Conservation (phyloP, 345 rosid genomes). For the Rhodomyrtus tomentosa region DNA sequence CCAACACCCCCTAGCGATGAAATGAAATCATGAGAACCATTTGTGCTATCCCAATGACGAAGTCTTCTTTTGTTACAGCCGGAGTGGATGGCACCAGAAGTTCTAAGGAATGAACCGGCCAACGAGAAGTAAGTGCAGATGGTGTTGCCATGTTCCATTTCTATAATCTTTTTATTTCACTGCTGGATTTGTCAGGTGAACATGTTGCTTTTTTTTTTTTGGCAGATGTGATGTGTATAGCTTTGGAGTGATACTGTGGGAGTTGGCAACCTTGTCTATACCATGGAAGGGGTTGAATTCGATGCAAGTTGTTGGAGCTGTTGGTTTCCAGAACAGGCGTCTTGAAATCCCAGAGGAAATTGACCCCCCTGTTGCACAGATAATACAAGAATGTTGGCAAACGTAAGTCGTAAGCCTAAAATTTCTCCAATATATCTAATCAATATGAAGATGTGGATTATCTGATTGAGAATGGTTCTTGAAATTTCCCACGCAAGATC, state of each 20-base stretch:
- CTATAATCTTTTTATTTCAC: not conserved
- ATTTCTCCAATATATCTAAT: not conserved
- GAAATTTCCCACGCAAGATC: not conserved
- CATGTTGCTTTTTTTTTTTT: not conserved
- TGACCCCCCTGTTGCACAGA: constrained; percentile 66
- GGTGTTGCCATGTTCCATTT: not conserved
- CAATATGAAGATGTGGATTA: not conserved
- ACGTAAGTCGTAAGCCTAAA: constrained; percentile 48
- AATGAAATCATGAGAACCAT: not conserved
- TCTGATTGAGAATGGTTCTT: not conserved
- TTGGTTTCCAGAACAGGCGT: constrained; percentile 89
- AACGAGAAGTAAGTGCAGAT: constrained; percentile 68
- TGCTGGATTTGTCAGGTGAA: not conserved
- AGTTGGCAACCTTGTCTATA: constrained; percentile 52
- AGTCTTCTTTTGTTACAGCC: constrained; percentile 47
- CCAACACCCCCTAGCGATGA: not conserved
- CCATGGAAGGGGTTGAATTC: constrained; percentile 98
- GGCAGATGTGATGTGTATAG: constrained; percentile 96
- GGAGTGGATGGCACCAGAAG: constrained; percentile 99
- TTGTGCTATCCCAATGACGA: not conserved
- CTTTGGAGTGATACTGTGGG: constrained; percentile 98
- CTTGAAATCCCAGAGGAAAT: constrained; percentile 70
- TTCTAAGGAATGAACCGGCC: constrained; percentile 92
- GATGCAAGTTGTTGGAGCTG: constrained; percentile 99
- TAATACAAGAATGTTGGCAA: constrained; percentile 83